A percentile compares a stretch with the other conserved stretches of the same genome.
These are phyloP conservation scores for Cochliopodium minus DNA, from an alignment of 208 protist species.

Conservation along the genomic window DNA sequence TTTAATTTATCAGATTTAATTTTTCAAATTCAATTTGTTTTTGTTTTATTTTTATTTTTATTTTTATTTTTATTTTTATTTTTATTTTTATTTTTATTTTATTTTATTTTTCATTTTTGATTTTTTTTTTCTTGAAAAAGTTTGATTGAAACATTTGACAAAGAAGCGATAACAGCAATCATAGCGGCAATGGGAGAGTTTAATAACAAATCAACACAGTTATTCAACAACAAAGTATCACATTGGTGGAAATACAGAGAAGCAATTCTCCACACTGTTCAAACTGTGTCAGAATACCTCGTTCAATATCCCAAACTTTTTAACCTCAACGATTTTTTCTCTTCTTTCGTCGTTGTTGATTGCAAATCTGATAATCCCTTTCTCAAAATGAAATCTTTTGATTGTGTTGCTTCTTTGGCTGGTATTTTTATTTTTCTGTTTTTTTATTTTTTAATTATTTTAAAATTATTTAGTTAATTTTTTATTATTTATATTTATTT, in stretches of 20 bases:
- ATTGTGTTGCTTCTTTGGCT: not conserved
- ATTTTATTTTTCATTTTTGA: not conserved
- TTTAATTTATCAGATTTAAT: not conserved
- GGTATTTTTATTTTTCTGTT: not conserved
- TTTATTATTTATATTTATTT: not conserved
- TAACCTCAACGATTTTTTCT: no score
- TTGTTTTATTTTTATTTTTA: not conserved
- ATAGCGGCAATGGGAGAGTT: no score
- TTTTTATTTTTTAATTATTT: conserved; percentile 1
- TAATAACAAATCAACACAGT: no score
- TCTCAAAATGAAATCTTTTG: no score
- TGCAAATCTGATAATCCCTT: no score
- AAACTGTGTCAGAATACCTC: no score
- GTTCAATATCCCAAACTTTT: no score
- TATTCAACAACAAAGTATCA: no score
- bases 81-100: conserved; percentile 2
- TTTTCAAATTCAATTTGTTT: not conserved
- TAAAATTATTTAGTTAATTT: conserved; percentile 1
- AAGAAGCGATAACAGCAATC: no score
- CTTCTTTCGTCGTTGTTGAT: no score
- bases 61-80: conserved; percentile 2
- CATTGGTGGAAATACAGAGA: no score
- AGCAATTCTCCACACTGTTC: no score
- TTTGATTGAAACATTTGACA: not conserved
- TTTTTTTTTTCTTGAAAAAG: conserved; percentile 1